Conservation (phyloP, 345 rosid genomes). For the Microthlaspi erraticum region DNA sequence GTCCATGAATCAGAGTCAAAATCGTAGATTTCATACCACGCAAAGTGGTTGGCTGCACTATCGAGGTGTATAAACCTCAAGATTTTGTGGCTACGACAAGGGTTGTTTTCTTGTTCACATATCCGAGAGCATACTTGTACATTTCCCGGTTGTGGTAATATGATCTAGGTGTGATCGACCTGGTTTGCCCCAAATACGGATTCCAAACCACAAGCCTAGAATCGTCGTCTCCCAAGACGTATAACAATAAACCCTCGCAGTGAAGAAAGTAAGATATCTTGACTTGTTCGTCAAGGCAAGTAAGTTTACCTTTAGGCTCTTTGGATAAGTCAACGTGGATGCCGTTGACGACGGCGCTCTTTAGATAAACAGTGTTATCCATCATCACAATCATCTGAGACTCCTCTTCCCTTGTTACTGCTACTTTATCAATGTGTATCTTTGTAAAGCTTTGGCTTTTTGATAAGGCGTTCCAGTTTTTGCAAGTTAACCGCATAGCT, state of each 20-base stretch:
- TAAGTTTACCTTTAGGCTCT: background rate
- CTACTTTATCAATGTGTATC: background rate
- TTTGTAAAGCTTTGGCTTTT: background rate
- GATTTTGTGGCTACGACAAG: background rate
- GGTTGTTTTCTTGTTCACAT: no score
- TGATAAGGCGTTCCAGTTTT: background rate
- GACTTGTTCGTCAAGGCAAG: background rate
- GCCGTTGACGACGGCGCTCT: background rate
- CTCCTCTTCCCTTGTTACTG: background rate
- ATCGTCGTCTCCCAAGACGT: background rate
- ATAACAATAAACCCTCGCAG: background rate
- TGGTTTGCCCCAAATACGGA: background rate
- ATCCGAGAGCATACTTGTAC: no score
- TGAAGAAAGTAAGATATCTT: no score
- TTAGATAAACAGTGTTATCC: background rate
- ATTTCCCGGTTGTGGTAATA: no score
- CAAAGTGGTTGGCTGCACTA: no score
- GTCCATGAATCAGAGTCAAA: background rate
- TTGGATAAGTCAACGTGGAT: no score
- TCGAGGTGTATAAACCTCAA: background rate
- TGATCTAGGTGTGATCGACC: background rate
- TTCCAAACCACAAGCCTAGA: background rate
- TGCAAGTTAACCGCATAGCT: background rate
- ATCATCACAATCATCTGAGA: background rate
- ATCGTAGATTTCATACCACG: background rate